Base-by-base conservation (phyloP, 768 basidiomycete genomes). In the Cyclocybe aegerita region DNA sequence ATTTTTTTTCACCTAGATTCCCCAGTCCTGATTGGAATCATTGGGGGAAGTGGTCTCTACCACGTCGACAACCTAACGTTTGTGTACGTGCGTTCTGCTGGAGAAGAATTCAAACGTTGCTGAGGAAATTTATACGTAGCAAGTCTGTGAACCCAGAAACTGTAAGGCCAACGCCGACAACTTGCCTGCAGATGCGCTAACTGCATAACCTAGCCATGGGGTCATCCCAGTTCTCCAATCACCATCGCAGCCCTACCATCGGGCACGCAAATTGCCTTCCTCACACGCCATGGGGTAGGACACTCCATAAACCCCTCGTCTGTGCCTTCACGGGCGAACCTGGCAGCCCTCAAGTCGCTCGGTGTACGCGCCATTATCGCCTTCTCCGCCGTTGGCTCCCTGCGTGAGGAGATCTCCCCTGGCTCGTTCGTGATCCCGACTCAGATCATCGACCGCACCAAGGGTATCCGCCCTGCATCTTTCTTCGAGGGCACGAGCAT, bases 401-500 rank as follows among this genome's bases (percentile, higher is more conserved):
- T 99, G 9, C 82, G 93, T 38, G 96, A 99, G 66, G 93, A 97
- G 61, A 91, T 98, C 68, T 67, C 82, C 31, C 94, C 94, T 0
- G 94, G 96, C 17, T 84, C 93, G 53, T 93, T 98, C 67, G 77
- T 82, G 46, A 81, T 98, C 38, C 94, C 95, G 1, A 76, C 79
- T 32, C 95, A 98, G 69, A 88, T 98, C 72, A 98, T 98, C 67
- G 96, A 98, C 68, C 82, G 96, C 46, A 98, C 95, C 17, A 98
- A 98, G 71, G 93, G 94, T 9, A 74, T 96, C 36, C 83, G 96
- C n/a, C 86, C 88, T 0, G 78, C 86, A 3, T 88, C 85, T 15
- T 98, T 90, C 76, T 99, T 99, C 65, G 82, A 92, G 37, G 88
- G 79, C 31, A 83, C 83, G 12, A 78, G 74, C 48, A 67, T 97